A percentile compares a stretch with the other conserved stretches of the same genome.
Evolutionary conservation across 306 rosid genomes (phyloP).

Genomic region (Ochetophila trinervis): DNA sequence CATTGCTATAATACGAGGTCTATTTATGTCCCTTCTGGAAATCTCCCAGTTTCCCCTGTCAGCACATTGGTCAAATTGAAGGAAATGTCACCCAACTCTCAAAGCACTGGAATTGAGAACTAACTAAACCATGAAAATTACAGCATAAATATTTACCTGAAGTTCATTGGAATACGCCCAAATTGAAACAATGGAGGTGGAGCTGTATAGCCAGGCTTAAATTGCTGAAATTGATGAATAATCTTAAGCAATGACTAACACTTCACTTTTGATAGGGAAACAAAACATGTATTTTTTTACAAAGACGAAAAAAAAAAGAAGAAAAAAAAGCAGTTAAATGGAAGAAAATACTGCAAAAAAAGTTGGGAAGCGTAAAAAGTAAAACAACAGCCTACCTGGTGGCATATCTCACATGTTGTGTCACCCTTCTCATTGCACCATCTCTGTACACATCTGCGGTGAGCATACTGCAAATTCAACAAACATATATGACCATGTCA

Average conservation of each 20-base stretch:
- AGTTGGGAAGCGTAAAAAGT: no score
- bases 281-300: no score
- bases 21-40: constrained; percentile 64
- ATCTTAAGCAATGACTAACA: neutral
- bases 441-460: constrained; percentile 81
- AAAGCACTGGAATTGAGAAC: neutral
- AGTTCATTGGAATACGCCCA: constrained; percentile 90
- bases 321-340: neutral
- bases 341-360: no score
- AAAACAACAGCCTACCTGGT: constrained; percentile 50
- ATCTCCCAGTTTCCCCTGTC: constrained; percentile 96
- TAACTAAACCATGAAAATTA: neutral
- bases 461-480: constrained; percentile 73
- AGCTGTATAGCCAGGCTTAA: constrained; percentile 85
- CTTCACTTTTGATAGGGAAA: neutral
- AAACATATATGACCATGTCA: neutral
- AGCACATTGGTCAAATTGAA: constrained; percentile 20
- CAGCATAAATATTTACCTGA: constrained; percentile 48
- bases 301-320: neutral
- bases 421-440: constrained; percentile 99
- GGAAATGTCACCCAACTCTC: neutral
- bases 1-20: constrained; percentile 74
- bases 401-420: constrained; percentile 93
- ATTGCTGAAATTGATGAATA: constrained; percentile 50
- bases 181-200: constrained; percentile 82